These are phyloP conservation scores for Solanum appendiculatum DNA, from an alignment of 257 asterid genomes.

Conservation along the genomic window DNA sequence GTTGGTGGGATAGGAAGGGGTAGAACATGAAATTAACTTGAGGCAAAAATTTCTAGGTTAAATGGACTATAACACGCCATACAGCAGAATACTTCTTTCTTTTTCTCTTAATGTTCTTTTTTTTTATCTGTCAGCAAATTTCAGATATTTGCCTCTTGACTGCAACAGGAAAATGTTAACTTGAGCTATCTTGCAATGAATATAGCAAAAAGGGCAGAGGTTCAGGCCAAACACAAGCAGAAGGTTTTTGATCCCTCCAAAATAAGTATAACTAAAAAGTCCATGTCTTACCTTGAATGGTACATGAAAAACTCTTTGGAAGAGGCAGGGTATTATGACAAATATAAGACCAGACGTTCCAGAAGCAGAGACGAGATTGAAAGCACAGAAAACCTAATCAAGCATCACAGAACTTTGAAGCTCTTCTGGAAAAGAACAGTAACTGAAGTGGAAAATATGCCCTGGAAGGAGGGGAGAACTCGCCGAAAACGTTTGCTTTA, in stretches of 20 bases:
- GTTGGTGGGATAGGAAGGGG: not conserved
- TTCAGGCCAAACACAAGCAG: not conserved
- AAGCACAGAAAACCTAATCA: constrained; percentile 6
- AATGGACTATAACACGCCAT: not conserved
- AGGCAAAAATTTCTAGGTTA: not conserved
- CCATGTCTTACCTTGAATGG: constrained; percentile 20
- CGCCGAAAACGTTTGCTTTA: constrained; percentile 15
- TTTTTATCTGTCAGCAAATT: not conserved
- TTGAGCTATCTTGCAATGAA: not conserved
- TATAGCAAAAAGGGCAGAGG: not conserved
- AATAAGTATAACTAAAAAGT: constrained; percentile 8
- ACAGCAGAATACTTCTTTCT: not conserved
- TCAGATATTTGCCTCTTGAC: not conserved
- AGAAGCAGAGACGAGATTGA: constrained; percentile 8
- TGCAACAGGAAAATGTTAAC: not conserved
- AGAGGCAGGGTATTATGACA: constrained; percentile 20
- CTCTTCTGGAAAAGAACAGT: constrained; percentile 19
- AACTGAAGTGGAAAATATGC: constrained; percentile 11
- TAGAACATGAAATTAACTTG: not conserved
- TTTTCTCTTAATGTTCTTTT: not conserved
- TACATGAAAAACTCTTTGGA: constrained; percentile 9
- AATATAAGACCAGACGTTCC: constrained; percentile 4
- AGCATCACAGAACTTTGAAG: constrained; percentile 9
- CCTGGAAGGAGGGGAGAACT: constrained; percentile 7
- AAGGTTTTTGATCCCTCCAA: constrained; percentile 9